phyloP scores from a whole-genome alignment of 1,284 basidiomycete species.

The Cutaneotrichosporon arboriforme region DNA sequence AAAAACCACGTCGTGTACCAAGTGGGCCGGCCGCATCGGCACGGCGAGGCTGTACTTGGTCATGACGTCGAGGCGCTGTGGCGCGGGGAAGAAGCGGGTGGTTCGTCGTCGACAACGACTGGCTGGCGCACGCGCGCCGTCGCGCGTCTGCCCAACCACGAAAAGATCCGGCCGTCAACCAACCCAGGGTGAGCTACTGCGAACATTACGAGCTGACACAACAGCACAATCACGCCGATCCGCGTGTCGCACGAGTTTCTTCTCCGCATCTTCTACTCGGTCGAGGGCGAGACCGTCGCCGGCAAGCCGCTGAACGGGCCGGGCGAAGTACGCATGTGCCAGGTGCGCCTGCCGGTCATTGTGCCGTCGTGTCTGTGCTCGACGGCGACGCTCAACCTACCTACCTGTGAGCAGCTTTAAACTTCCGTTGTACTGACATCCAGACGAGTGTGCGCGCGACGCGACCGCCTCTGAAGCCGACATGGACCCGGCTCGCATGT shows the following conservation, averaged over 20 bases:
- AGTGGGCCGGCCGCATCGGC: conserved; percentile 29
- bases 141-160: conserved; percentile 42
- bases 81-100: conserved; percentile 33
- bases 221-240: conserved; percentile 41
- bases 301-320: conserved; percentile 30
- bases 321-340: conserved; percentile 43
- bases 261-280: conserved; percentile 44
- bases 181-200: conserved; percentile 35
- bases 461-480: conserved; percentile 17
- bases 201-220: not conserved
- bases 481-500: conserved; percentile 20
- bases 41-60: conserved; percentile 27
- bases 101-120: conserved; percentile 10
- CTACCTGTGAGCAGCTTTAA: conserved; percentile 41
- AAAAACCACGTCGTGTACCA: conserved; percentile 38
- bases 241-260: conserved; percentile 40
- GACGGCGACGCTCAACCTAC: conserved; percentile 31
- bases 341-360: conserved; percentile 32
- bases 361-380: conserved; percentile 42
- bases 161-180: conserved; percentile 44
- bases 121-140: conserved; percentile 36
- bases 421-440: too few relatives aligned
- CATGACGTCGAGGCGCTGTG: conserved; percentile 32
- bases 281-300: conserved; percentile 33
- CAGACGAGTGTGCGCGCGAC: conserved; percentile 18